phyloP scores from a whole-genome alignment of 116 monocot species.

The Zostera marina region DNA sequence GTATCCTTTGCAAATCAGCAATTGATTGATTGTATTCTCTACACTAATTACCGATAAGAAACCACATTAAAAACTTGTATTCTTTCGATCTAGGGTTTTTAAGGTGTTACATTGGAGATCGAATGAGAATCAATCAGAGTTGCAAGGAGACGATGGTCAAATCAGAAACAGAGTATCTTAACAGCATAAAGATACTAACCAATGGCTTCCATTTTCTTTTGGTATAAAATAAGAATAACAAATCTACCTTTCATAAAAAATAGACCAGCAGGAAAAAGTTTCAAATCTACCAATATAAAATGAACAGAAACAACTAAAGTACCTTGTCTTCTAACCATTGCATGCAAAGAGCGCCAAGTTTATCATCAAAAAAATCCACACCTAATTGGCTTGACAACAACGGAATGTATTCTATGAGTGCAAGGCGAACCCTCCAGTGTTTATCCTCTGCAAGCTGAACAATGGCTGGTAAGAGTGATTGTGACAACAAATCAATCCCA shows the following conservation, averaged over 20 bases:
- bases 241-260: neutral
- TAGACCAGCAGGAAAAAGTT: neutral
- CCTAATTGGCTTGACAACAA: constrained; percentile 46
- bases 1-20: too few relatives aligned
- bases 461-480: constrained; percentile 78
- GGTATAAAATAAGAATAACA: too few relatives aligned
- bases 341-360: constrained; percentile 93
- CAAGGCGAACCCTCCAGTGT: constrained; percentile 78
- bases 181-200: too few relatives aligned
- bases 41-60: too few relatives aligned
- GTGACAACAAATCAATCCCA: constrained; percentile 77
- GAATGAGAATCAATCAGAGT: too few relatives aligned
- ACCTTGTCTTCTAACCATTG: constrained; percentile 99
- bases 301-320: constrained; percentile 2
- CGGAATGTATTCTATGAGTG: constrained; percentile 88
- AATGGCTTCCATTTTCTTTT: neutral
- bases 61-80: too few relatives aligned
- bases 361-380: constrained; percentile 78
- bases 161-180: too few relatives aligned
- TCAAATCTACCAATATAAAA: neutral
- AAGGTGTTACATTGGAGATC: too few relatives aligned
- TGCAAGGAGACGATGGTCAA: too few relatives aligned
- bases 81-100: too few relatives aligned
- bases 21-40: too few relatives aligned
- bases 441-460: constrained; percentile 81